phyloP scores from a whole-genome alignment of 495 filamentous ascomycete genomes.

The Lasiosphaeris hirsuta region DNA sequence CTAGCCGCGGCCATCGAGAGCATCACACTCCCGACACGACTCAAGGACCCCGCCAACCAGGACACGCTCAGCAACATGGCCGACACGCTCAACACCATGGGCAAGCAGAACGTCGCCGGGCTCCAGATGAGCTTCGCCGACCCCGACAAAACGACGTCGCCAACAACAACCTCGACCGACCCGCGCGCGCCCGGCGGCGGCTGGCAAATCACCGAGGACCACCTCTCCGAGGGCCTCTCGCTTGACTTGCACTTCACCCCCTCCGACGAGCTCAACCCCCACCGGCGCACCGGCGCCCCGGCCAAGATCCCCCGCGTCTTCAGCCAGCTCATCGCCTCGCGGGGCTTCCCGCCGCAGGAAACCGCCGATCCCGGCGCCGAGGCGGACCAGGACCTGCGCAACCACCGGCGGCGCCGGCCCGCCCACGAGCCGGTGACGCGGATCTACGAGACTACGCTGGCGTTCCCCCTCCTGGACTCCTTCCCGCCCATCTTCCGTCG shows the following conservation, averaged over 20 bases:
- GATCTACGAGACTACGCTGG: constrained; percentile 51
- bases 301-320: constrained; percentile 24
- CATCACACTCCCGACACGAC: constrained; percentile 69
- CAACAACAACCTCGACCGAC: background rate
- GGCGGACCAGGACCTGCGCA: constrained; percentile 9
- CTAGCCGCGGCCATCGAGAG: constrained; percentile 77
- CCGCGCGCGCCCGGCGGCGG: background rate
- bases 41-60: constrained; percentile 52
- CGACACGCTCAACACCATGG: constrained; percentile 68
- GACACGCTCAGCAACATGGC: constrained; percentile 62
- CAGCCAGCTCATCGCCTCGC: constrained; percentile 26
- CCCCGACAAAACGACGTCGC: background rate
- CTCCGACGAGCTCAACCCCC: constrained; percentile 24
- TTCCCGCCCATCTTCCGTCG: constrained; percentile 67
- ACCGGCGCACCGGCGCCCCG: background rate
- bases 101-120: constrained; percentile 75
- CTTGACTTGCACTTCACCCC: constrained; percentile 29
- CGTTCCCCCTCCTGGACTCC: constrained; percentile 77
- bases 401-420: constrained; percentile 12
- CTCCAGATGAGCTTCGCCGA: constrained; percentile 53
- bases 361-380: constrained; percentile 16
- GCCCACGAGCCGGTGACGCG: constrained; percentile 24
- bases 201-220: constrained; percentile 13
- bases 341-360: constrained; percentile 18
- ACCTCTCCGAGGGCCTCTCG: constrained; percentile 18